Evolutionary conservation across 164 flowering plant species (phyloP).

Genomic region (Magnolia kwangsiensis): DNA sequence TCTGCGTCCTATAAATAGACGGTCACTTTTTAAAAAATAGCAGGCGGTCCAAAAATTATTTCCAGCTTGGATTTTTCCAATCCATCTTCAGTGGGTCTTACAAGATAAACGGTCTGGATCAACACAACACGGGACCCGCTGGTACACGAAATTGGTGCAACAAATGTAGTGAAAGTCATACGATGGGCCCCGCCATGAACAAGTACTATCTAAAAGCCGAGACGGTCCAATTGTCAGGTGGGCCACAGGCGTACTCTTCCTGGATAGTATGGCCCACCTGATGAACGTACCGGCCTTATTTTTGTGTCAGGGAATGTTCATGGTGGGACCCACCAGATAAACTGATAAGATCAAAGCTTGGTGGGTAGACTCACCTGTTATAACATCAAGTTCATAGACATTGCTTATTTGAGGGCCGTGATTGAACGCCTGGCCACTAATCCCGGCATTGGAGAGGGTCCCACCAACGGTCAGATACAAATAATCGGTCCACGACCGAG

Average conservation of each 20-base stretch:
- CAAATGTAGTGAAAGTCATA: no score
- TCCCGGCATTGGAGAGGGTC: conserved; percentile 91
- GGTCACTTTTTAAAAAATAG: no score
- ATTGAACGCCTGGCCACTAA: conserved; percentile 92
- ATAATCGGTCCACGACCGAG: conserved; percentile 97
- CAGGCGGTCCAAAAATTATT: no score
- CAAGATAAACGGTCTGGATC: background rate
- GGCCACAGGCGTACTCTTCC: no score
- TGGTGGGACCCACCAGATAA: background rate
- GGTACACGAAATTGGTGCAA: no score
- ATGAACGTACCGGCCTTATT: no score
- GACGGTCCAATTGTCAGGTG: no score
- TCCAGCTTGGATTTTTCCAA: background rate
- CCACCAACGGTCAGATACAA: conserved; percentile 91
- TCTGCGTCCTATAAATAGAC: no score
- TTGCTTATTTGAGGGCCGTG: conserved; percentile 96
- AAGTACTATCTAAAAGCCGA: no score
- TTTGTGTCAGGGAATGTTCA: no score
- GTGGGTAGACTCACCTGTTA: conserved; percentile 53
- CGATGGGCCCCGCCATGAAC: no score
- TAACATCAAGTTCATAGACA: conserved; percentile 80
- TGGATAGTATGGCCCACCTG: no score
- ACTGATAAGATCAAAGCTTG: background rate
- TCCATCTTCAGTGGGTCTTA: background rate
- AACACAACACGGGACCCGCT: background rate